Conservation (phyloP, 805 yeast species). For the Metschnikowia dekortorum region DNA sequence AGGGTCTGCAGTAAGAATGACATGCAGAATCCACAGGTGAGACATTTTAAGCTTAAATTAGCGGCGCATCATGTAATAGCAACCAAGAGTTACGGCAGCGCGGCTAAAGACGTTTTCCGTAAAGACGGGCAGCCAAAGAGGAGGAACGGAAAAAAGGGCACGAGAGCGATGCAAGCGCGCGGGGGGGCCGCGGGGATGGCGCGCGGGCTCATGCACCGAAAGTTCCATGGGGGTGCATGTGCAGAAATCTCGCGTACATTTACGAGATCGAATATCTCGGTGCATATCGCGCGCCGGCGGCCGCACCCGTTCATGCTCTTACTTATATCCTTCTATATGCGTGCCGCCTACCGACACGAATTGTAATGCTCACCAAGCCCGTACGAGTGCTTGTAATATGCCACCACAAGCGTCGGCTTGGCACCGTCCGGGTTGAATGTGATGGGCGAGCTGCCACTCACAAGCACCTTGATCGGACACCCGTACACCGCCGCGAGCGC, state of each 20-base stretch:
- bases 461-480: slow-evolving; percentile 70
- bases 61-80: neutral
- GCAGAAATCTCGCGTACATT: neutral
- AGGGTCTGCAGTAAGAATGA: neutral
- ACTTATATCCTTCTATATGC: neutral
- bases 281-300: neutral
- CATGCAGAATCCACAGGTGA: neutral
- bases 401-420: slow-evolving; percentile 59
- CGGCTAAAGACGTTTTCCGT: neutral
- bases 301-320: neutral
- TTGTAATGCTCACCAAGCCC: slow-evolving; percentile 96
- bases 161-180: neutral
- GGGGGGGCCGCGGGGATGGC: no score
- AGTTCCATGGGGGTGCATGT: neutral
- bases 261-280: neutral
- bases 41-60: neutral
- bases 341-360: slow-evolving; percentile 39
- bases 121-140: neutral
- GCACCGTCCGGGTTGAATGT: slow-evolving; percentile 55
- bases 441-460: slow-evolving; percentile 71
- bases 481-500: slow-evolving; percentile 72
- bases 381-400: slow-evolving; percentile 77
- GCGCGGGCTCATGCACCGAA: neutral
- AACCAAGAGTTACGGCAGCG: neutral
- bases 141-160: neutral